Evolutionary conservation across 2,329 filamentous ascomycete species (phyloP), one percentile per base, ranked within the genome.

Genomic region (Lizonia empirigonia): DNA sequence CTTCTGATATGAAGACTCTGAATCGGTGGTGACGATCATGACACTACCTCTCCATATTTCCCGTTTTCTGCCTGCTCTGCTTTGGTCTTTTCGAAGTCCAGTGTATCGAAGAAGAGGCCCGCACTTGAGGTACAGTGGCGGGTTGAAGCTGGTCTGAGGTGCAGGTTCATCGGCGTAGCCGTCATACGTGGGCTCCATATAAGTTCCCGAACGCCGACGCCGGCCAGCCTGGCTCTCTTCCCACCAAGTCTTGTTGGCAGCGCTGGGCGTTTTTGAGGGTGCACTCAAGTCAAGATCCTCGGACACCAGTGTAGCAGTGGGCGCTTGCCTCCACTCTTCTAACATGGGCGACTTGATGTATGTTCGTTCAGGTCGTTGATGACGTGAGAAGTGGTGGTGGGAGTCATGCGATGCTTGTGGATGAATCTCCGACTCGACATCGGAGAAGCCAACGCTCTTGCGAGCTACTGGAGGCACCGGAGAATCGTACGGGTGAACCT

Each of bases 41-140:
- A 97, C 82, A 53, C 86, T 95, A 5, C 94, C 94, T 70, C 92
- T 85, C 94, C 94, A 99, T 16, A 93, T 85, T 63, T 96, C 90
- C 42, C 85, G 83, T 34, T 90, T 86, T 58, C 67, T 53, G 33
- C 57, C 67, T 70, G 60, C 70, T n/a, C 56, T 56, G 41, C 52
- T 65, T 16, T 55, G 62, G 38, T 96, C 84, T 30, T 80, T 80
- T 32, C 87, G 85, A 33, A 96, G 85, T 16, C 95, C 94, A 47
- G 88, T 93, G 71, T 96, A 99, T 53, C 94, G 86, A 56, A 99
- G 77, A 18, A 99, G 77, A 5, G 94, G 94, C 0, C 94, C 94
- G 66, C 93, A 96, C 73, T 91, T 92, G 45, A 99, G 79, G 69
- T 90, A 92, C 29, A 99, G 74, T 3, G 85, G 82, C 18, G 94